Evolutionary conservation across 805 yeast genomes (phyloP), one percentile per base, ranked within the genome.

Genomic region (Yarrowia divulgata): DNA sequence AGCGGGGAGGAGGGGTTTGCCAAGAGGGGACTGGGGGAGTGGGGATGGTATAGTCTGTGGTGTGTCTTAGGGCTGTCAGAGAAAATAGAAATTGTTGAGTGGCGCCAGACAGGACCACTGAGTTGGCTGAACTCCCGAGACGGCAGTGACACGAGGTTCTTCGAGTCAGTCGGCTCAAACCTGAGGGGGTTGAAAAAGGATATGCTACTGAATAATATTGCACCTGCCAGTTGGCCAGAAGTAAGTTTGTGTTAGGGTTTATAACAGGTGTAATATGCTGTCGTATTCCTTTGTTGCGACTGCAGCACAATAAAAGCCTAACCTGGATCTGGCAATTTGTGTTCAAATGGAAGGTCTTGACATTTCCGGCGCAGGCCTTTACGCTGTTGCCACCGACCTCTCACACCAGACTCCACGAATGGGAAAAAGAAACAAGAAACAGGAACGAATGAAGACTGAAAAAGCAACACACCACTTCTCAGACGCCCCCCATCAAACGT

Each of bases 281-380:
- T 52, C 57, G 57, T 52, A 52, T 54, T 37, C 23, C 45, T 35
- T 54, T 54, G 60, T 54, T 3, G 3, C 19, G 18, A 8, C 32
- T 37, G 60, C 60, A 54, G 9, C 45, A 57, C 63, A 57, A 57
- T 57, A 23, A 32, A 57, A 57, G 63, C 48, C n/a, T 57, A 57
- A 23, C 63, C 63, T 57, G 63, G 48, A 40, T 57, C 63, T 57
- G 63, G 63, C 63, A 57, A 57, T 57, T 49, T 49, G 13, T 55
- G 45, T 39, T 9, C 34, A 39, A 13, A 8, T 19, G 62, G 62
- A 55, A 55, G 62, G 45, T 55, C 23, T 16, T 19, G 35, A 55
- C 46, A 19, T 23, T 55, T 55, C 62, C 62, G 62, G 62, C 58
- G 58, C 58, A 35, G 58, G n/a, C 37, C 43, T 32, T 18, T 52